phyloP scores from a whole-genome alignment of 2,329 filamentous ascomycete genomes.

The Claviceps arundinis region DNA sequence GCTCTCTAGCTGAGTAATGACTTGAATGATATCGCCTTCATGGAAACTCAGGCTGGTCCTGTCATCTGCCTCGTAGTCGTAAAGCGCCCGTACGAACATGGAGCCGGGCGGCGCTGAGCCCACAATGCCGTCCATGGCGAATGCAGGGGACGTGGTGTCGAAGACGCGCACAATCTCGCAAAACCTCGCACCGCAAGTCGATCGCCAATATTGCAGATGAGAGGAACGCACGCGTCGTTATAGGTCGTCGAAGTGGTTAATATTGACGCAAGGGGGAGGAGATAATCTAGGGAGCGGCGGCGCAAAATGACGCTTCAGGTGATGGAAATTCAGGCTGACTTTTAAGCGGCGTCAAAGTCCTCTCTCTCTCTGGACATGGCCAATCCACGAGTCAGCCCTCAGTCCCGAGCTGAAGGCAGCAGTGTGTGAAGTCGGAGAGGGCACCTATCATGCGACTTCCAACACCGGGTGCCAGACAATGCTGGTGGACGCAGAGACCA shows the following conservation, averaged over 20 bases:
- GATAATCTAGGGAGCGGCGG: neutral
- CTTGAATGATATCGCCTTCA: constrained; percentile 93
- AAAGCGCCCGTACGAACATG: constrained; percentile 89
- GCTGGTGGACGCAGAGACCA: neutral
- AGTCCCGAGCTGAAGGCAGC: constrained; percentile 15
- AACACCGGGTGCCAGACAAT: neutral
- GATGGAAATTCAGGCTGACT: constrained; percentile 1
- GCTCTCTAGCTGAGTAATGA: constrained; percentile 94
- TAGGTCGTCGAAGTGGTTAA: neutral
- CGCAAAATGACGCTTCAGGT: constrained; percentile 2
- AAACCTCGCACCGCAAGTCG: neutral
- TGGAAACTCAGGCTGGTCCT: constrained; percentile 93
- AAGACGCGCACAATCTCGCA: constrained; percentile 1
- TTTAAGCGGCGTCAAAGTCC: constrained; percentile 16
- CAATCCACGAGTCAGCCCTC: constrained; percentile 16
- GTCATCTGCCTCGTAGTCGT: constrained; percentile 97
- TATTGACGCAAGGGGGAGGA: neutral
- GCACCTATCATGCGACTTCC: constrained; percentile 11
- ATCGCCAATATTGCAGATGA: neutral
- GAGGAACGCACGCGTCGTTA: neutral
- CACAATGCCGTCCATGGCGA: constrained; percentile 47
- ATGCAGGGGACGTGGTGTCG: constrained; percentile 1
- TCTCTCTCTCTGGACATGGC: constrained; percentile 24
- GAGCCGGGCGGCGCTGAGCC: constrained; percentile 48
- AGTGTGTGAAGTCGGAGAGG: constrained; percentile 5